A percentile compares a stretch with the other conserved stretches of the same genome.
phyloP scores from a whole-genome alignment of 192 early-diverging fungal genomes.

The Ramicandelaber brevisporus region DNA sequence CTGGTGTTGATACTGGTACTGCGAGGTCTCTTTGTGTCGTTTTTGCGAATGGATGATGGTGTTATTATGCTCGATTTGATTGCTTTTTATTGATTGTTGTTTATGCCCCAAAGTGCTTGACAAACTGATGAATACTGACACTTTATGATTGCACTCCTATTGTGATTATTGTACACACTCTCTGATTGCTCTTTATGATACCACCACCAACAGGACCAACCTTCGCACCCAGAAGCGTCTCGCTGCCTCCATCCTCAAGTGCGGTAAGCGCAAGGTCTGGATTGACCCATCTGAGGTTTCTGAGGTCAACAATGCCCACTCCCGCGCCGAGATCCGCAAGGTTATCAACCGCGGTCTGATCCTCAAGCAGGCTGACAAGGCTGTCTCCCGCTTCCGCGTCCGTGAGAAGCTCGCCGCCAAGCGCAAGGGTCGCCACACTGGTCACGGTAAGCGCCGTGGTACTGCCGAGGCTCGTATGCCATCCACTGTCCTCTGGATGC shows the following conservation, averaged over 20 bases:
- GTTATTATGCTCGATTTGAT: no score
- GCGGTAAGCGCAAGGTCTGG: constrained; percentile 97
- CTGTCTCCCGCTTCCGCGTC: constrained; percentile 82
- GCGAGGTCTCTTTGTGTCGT: no score
- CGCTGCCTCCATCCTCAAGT: constrained; percentile 88
- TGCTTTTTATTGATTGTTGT: no score
- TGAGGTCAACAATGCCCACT: constrained; percentile 93
- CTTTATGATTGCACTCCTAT: no score
- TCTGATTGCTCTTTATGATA: no score
- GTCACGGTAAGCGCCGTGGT: constrained; percentile 81
- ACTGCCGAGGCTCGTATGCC: constrained; percentile 98
- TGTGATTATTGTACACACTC: no score
- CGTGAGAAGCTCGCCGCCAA: constrained; percentile 78
- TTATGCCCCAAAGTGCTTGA: no score
- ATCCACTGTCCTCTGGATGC: constrained; percentile 86
- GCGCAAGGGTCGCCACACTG: constrained; percentile 90
- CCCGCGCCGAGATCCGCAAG: constrained; percentile 94
- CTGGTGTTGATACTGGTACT: no score
- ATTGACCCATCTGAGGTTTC: constrained; percentile 89
- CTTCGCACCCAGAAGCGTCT: constrained; percentile 80
- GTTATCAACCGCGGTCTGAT: constrained; percentile 91
- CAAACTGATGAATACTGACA: no score
- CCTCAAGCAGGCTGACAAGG: constrained; percentile 72
- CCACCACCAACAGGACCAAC: constrained; percentile 56
- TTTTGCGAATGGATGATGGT: no score